Evolutionary conservation across 805 yeast genomes (phyloP).

Genomic region (Scheffersomyces coipomensis): DNA sequence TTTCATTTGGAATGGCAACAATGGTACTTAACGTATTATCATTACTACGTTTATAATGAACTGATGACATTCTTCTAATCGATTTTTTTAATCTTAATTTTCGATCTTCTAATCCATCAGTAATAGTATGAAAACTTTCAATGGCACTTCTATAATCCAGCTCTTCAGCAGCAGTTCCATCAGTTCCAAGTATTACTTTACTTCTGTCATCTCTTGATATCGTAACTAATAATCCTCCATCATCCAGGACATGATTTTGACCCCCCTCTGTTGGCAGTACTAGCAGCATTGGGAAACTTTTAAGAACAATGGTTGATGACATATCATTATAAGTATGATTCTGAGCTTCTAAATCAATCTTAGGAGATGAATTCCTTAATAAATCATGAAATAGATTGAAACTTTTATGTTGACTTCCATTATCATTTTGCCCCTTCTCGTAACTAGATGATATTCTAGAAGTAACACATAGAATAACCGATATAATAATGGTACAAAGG

Average conservation of each 20-base stretch:
- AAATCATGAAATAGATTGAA: background rate
- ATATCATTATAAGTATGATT: background rate
- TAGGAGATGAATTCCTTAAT: background rate
- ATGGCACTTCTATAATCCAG: constrained; percentile 12
- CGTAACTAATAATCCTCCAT: background rate
- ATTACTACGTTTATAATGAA: constrained; percentile 2
- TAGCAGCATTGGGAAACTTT: constrained; percentile 7
- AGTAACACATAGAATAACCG: background rate
- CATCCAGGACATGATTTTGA: background rate
- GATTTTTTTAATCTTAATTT: background rate
- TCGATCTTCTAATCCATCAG: constrained; percentile 9
- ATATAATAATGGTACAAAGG: background rate
- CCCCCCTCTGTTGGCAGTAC: background rate
- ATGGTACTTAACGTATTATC: constrained; percentile 8
- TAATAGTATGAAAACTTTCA: constrained; percentile 12
- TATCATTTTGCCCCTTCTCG: background rate
- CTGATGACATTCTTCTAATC: constrained; percentile 5
- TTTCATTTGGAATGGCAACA: constrained; percentile 12
- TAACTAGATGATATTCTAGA: background rate
- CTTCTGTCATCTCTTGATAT: background rate
- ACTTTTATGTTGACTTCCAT: background rate
- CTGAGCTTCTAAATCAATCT: constrained; percentile 4
- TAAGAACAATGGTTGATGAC: constrained; percentile 9
- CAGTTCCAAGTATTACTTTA: background rate
- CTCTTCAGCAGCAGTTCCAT: background rate